Percentiles rank a stretch among this genome's conserved stretches.
Conservation (phyloP, 2,329 filamentous ascomycete species). For the Ophiobolus disseminans region DNA sequence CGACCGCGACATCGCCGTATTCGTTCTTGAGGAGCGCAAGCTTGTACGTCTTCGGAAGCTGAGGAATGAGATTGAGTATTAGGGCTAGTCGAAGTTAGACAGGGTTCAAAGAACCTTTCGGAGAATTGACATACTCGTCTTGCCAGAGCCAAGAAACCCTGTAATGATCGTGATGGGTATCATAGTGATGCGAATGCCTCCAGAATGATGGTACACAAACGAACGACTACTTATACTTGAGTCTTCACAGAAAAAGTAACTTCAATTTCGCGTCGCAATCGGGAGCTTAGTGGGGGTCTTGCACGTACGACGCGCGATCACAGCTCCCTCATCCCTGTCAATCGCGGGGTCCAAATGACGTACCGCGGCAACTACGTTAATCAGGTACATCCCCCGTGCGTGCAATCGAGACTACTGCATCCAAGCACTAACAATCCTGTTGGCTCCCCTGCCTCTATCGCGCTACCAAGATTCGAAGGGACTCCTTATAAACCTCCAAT, state of each 20-base stretch:
- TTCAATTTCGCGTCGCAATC: constrained; percentile 8
- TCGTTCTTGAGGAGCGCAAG: constrained; percentile 98
- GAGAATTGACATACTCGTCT: constrained; percentile 67
- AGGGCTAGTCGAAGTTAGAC: constrained; percentile 58
- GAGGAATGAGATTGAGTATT: constrained; percentile 90
- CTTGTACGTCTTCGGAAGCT: constrained; percentile 85
- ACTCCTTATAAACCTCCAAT: constrained; percentile 20
- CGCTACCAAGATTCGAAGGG: constrained; percentile 1
- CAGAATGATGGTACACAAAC: no score
- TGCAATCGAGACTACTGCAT: background rate
- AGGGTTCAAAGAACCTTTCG: constrained; percentile 48
- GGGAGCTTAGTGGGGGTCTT: background rate
- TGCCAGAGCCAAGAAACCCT: constrained; percentile 93
- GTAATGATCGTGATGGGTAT: constrained; percentile 95
- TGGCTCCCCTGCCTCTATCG: constrained; percentile 2
- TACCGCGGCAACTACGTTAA: constrained; percentile 2
- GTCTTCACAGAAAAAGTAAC: constrained; percentile 1
- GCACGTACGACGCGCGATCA: constrained; percentile 5
- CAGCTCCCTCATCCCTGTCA: constrained; percentile 4
- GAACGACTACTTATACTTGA: no score
- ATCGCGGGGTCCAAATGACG: constrained; percentile 16
- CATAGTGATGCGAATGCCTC: no score
- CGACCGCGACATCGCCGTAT: constrained; percentile 92
- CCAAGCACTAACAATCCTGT: constrained; percentile 9
- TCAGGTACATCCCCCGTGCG: constrained; percentile 15